phyloP scores from a whole-genome alignment of 176 grass and related monocot species.

The Canna indica region DNA sequence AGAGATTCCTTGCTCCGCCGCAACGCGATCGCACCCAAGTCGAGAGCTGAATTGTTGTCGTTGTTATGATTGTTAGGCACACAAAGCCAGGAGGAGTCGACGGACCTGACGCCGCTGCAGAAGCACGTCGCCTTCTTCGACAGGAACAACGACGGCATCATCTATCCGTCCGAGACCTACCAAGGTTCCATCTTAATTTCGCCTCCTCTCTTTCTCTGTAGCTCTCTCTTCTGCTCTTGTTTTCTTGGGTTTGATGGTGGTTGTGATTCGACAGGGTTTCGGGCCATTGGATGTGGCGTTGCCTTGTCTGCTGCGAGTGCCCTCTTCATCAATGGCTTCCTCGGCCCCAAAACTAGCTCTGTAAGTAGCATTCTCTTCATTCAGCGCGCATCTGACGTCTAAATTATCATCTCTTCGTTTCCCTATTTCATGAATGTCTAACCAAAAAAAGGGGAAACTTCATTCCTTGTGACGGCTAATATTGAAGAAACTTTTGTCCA shows the following conservation, averaged over 20 bases:
- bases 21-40: too few species aligned
- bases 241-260: neutral
- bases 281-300: conserved; percentile 12
- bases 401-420: neutral
- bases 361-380: conserved; percentile 7
- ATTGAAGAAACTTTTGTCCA: too few species aligned
- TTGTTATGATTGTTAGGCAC: neutral
- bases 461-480: too few species aligned
- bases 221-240: neutral
- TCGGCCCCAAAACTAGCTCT: conserved; percentile 9
- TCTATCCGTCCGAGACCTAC: conserved; percentile 11
- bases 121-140: conserved; percentile 15
- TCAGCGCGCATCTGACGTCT: neutral
- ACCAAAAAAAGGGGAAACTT: too few species aligned
- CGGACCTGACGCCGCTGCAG: conserved; percentile 11
- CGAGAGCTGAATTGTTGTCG: neutral
- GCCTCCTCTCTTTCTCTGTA: neutral
- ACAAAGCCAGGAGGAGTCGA: neutral
- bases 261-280: conserved; percentile 1
- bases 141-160: conserved; percentile 7
- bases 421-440: too few species aligned
- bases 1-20: neutral
- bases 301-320: neutral
- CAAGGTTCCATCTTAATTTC: neutral
- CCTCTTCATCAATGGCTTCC: conserved; percentile 10